Evolutionary conservation across 345 rosid genomes (phyloP), one percentile per base, ranked within the genome.

Genomic region (Iberis pinnata): DNA sequence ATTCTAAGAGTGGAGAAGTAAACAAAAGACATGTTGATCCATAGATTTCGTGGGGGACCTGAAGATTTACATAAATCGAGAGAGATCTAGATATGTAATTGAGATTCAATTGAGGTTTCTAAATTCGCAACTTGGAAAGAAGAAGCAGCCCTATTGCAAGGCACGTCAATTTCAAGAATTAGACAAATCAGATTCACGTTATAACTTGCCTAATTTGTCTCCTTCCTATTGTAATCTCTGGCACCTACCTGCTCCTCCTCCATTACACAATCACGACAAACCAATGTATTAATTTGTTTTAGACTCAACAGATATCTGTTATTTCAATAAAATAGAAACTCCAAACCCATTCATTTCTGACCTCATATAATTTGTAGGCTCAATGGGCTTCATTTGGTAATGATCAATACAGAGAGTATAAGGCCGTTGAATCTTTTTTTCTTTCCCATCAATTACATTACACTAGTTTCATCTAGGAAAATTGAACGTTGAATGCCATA

Each of bases 191-290:
- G 33, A 29, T 29, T 29, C 33, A 29, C 33, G 33, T 29, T 9
- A 9, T 29, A 29, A 29, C 49, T 66, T 58, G 70, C 64, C 70
- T 58, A 36, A 58, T 65, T 29, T 51, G 70, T 65, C 59, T 18
- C 53, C 70, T 65, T 65, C 64, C 64, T 65, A 65, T 43, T 56
- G 53, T 65, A 49, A 35, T 58, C 41, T n/a, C 58, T 65, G 47
- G 47, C 64, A 57, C 47, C 59, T 58, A 49, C 63, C 39, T 65
- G 63, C 49, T 65, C 33, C 58, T 49, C 47, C 64, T 65, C 53
- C 53, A 43, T 49, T 47, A 49, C 58, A 43, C 47, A 17, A 41
- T 35, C 56, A 37, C 56, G 62, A 64, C 69, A 64, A 64, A 56
- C 1, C 9, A 27, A 11, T 64, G 36, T 20, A 39, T 26, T 20